A percentile compares a stretch with the other conserved stretches of the same genome.
phyloP scores from a whole-genome alignment of 441 rosid genomes.

The Rhodomyrtus psidioides region DNA sequence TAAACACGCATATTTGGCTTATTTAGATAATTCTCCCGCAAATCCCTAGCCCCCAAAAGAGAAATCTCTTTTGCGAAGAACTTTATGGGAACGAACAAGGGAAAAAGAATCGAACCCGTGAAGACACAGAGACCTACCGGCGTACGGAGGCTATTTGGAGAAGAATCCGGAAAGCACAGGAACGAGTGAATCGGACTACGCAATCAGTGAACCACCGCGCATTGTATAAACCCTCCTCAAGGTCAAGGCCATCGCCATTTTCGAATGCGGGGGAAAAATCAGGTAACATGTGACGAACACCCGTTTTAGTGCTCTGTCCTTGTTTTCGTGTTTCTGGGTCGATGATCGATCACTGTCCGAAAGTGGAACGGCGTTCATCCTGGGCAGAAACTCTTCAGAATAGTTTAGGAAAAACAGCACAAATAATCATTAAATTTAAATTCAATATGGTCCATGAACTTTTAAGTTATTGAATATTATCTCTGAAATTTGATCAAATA shows the following conservation, averaged over 20 bases:
- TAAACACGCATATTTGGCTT: neutral
- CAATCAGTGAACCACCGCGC: neutral
- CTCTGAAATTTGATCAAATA: too few species aligned
- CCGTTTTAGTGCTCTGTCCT: neutral
- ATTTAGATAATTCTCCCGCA: neutral
- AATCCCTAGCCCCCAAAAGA: neutral
- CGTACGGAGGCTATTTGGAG: constrained; percentile 42
- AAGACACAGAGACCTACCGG: constrained; percentile 20
- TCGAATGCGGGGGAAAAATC: neutral
- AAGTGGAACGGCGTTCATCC: neutral
- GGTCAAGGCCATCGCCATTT: constrained; percentile 46
- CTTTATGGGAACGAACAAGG: neutral
- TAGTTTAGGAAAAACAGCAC: too few species aligned
- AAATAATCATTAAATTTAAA: too few species aligned
- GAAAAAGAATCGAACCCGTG: neutral
- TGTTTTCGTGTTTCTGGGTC: neutral
- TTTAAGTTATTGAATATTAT: too few species aligned
- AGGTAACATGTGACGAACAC: too few species aligned
- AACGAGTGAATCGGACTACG: neutral
- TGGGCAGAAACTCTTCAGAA: too few species aligned
- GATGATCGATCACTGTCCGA: neutral
- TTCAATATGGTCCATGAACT: too few species aligned
- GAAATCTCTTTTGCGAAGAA: neutral
- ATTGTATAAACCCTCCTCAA: constrained; percentile 17
- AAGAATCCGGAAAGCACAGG: constrained; percentile 39